phyloP scores from a whole-genome alignment of 108 stramenopile species.

The Cyclostephanos invisitatus region DNA sequence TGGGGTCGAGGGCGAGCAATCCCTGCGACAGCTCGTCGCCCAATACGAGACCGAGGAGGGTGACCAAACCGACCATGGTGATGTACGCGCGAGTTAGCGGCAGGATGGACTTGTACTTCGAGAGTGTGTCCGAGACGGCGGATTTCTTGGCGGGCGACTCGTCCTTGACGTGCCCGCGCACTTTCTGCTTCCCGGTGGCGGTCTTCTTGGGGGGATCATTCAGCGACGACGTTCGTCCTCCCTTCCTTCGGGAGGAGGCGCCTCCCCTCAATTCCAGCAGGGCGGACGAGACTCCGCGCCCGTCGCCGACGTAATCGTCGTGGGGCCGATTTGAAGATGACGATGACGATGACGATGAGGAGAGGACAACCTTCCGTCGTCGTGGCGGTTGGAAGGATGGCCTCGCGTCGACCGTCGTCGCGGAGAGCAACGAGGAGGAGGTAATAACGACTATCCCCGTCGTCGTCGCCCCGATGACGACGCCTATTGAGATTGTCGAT shows the following conservation, averaged over 20 bases:
- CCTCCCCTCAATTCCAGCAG: constrained; percentile 39
- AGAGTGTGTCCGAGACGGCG: constrained; percentile 50
- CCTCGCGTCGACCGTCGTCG: neutral
- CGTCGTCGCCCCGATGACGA: neutral
- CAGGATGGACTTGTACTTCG: constrained; percentile 76
- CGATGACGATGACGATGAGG: neutral
- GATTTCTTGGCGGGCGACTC: constrained; percentile 40
- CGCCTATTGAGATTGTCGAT: neutral
- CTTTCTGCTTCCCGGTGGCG: constrained; percentile 57
- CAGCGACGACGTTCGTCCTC: constrained; percentile 42
- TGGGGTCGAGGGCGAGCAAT: constrained; percentile 78
- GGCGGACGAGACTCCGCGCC: neutral
- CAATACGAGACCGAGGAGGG: constrained; percentile 69
- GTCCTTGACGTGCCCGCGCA: constrained; percentile 43
- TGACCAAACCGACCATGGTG: constrained; percentile 66
- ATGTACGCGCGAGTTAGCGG: constrained; percentile 86
- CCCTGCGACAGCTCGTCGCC: constrained; percentile 87
- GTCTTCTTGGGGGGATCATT: constrained; percentile 48
- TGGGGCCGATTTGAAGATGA: no score
- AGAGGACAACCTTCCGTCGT: neutral
- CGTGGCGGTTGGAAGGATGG: neutral
- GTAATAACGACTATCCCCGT: neutral
- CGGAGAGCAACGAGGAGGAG: neutral
- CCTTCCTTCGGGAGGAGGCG: constrained; percentile 30
- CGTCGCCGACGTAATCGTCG: neutral